These are phyloP conservation scores for Yarrowia phangngaensis DNA, from an alignment of 805 yeast species.

Conservation along the genomic window DNA sequence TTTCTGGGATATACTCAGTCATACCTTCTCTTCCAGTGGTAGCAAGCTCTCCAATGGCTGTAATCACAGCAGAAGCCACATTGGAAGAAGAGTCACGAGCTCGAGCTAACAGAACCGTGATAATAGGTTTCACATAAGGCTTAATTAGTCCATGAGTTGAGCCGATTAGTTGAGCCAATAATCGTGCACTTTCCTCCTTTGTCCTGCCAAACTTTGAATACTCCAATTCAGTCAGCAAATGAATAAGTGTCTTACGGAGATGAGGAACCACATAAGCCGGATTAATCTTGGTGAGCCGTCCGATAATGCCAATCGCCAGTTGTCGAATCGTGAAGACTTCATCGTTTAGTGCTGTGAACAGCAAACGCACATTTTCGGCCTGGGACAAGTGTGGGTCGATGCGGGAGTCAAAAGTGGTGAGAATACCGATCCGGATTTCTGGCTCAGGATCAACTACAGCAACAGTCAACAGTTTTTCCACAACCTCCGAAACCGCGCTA, in stretches of 20 bases:
- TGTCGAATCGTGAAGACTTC: slow-evolving; percentile 80
- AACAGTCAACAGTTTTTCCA: slow-evolving; percentile 72
- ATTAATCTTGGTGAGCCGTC: slow-evolving; percentile 77
- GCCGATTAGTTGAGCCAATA: slow-evolving; percentile 67
- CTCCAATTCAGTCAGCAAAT: slow-evolving; percentile 77
- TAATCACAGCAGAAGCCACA: slow-evolving; percentile 80
- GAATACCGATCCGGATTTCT: slow-evolving; percentile 77
- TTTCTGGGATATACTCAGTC: slow-evolving; percentile 60
- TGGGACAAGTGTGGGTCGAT: slow-evolving; percentile 93
- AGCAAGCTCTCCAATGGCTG: slow-evolving; percentile 84
- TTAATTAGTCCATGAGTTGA: slow-evolving; percentile 78
- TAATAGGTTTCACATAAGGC: slow-evolving; percentile 89
- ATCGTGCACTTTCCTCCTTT: slow-evolving; percentile 80
- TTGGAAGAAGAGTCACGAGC: slow-evolving; percentile 68
- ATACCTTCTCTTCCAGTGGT: slow-evolving; percentile 85
- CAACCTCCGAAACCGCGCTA: slow-evolving; percentile 76
- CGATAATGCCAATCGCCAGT: slow-evolving; percentile 72
- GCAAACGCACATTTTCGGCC: slow-evolving; percentile 78
- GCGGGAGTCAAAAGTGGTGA: slow-evolving; percentile 63
- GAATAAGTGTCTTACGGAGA: slow-evolving; percentile 78
- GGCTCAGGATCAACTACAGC: slow-evolving; percentile 86
- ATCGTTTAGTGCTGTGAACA: slow-evolving; percentile 88
- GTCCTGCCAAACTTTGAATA: slow-evolving; percentile 70
- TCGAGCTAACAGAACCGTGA: slow-evolving; percentile 75
- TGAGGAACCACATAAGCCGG: slow-evolving; percentile 97